Base-by-base conservation (phyloP, 495 filamentous ascomycete species). In the Aspergillus haitiensis region DNA sequence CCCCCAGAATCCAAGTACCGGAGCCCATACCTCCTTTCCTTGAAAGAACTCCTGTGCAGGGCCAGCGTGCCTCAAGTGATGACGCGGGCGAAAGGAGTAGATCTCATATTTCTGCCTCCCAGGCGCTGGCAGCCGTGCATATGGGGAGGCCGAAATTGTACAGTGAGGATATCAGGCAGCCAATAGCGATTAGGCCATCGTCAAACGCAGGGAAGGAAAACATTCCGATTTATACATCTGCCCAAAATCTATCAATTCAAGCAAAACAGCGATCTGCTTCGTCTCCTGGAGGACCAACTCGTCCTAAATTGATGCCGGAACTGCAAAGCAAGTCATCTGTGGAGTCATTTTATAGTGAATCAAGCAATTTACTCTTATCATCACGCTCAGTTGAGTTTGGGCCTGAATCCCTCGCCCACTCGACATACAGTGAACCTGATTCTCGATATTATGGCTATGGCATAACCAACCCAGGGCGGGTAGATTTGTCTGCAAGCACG, bases 381-480 rank as follows among this genome's bases (percentile, higher is more conserved):
- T 73, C 77, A 1, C 56, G 78, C 12, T 62, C 70, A 7, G 64
- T 63, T 0, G 78, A 81, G 27, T 60, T 74, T 54, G 58, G 64
- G 18, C 59, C 63, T 31, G 66, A 71, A 35, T 65, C 60, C 33
- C 48, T 73, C 52, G 61, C 49, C 40, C 64, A 69, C 9, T 74
- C 75, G n/a, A 72, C 71, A 2, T 73, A 74, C 31, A 78, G 73
- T 59, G 77, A 78, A 37, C 69, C 75, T 34, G 73, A 73, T 0
- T 67, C 68, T 35, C 67, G 56, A 6, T 53, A 63, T 36, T 60
- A 69, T n/a, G 64, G 68, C 33, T 70, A 72, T n/a, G 67, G 69
- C 32, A 39, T 64, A 7, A 71, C 73, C 7, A 32, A 62, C 1
- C 57, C 61, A 31, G 55, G 21, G 52, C 59, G 55, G 8, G 54